phyloP scores from a whole-genome alignment of 1,139 yeast species.

The Saccharomyces hybrid region DNA sequence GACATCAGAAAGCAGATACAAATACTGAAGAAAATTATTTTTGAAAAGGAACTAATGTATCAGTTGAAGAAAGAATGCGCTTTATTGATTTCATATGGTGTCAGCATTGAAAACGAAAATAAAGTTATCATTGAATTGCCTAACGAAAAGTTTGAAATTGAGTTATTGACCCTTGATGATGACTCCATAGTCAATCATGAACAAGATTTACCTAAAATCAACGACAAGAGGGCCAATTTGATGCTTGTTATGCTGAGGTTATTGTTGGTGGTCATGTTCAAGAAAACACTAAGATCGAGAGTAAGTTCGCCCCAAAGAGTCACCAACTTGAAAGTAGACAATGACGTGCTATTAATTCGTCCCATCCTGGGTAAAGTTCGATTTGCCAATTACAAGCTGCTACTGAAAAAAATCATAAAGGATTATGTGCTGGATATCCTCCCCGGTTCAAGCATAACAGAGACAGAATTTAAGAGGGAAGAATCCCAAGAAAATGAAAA shows the following conservation, averaged over 20 bases:
- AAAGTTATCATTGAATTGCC: conserved; percentile 57
- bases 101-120: conserved; percentile 56
- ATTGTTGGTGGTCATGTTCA: conserved; percentile 35
- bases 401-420: conserved; percentile 25
- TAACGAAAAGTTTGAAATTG: conserved; percentile 65
- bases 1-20: conserved; percentile 47
- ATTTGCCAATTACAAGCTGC: conserved; percentile 25
- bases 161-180: conserved; percentile 47
- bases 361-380: conserved; percentile 31
- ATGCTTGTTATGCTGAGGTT: conserved; percentile 43
- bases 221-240: conserved; percentile 33
- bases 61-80: conserved; percentile 73
- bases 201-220: conserved; percentile 33
- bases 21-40: conserved; percentile 60
- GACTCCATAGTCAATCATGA: conserved; percentile 31
- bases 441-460: conserved; percentile 13
- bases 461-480: conserved; percentile 2
- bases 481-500: neutral
- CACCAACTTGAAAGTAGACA: conserved; percentile 7
- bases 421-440: conserved; percentile 22
- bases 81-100: conserved; percentile 61
- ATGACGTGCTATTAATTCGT: conserved; percentile 24
- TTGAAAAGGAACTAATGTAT: conserved; percentile 69
- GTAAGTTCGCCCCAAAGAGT: conserved; percentile 11
- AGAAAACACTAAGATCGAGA: conserved; percentile 36